Evolutionary conservation across 2,329 filamentous ascomycete species (phyloP).

Genomic region (Botrytis deweyae): DNA sequence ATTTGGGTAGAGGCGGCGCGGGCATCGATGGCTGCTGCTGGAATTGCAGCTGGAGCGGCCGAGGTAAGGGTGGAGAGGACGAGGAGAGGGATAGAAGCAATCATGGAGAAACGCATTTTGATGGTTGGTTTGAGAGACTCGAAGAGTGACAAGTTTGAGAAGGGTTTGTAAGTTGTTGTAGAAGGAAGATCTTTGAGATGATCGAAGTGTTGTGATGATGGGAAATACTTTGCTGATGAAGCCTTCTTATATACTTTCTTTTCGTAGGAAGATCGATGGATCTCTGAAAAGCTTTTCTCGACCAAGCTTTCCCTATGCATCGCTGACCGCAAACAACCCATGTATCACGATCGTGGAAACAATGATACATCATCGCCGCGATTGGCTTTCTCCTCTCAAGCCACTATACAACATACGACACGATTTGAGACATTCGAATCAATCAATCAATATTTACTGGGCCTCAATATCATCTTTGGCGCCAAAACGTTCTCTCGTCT

Average conservation of each 20-base stretch:
- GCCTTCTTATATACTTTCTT: constrained; percentile 13
- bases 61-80: constrained; percentile 17
- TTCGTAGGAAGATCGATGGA: neutral
- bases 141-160: neutral
- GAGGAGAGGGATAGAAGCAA: constrained; percentile 15
- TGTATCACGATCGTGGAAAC: neutral
- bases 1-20: neutral
- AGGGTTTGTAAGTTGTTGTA: neutral
- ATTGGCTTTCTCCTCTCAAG: neutral
- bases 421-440: neutral
- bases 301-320: neutral
- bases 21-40: constrained; percentile 6
- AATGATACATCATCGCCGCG: too few species aligned
- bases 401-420: neutral
- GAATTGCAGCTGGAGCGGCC: constrained; percentile 3
- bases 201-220: constrained; percentile 9
- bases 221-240: constrained; percentile 5
- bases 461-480: neutral
- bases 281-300: neutral
- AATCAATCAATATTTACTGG: neutral
- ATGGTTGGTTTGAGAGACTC: neutral
- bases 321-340: neutral
- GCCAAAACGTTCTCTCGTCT: neutral
- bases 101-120: constrained; percentile 21
- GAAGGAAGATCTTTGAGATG: neutral